phyloP scores from a whole-genome alignment of 169 alveolate genomes.

The Plasmodium inui region DNA sequence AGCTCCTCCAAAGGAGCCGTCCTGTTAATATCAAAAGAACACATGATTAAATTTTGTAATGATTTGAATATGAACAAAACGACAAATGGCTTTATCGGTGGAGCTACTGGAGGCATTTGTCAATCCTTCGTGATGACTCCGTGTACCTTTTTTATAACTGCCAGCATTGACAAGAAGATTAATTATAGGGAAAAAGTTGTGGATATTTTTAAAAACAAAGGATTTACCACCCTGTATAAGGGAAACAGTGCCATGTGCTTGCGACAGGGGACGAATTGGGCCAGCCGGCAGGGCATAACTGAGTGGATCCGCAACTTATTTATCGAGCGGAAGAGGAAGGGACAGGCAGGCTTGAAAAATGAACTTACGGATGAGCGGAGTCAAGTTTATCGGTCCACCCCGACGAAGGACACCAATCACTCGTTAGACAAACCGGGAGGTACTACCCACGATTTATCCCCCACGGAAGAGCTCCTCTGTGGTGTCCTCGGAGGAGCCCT shows the following conservation, averaged over 20 bases:
- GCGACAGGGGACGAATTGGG: conserved; percentile 88
- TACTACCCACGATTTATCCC: neutral
- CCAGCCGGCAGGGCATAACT: conserved; percentile 87
- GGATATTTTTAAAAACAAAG: conserved; percentile 52
- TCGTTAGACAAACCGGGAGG: neutral
- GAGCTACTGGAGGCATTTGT: conserved; percentile 85
- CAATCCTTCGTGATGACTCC: conserved; percentile 86
- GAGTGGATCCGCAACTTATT: conserved; percentile 74
- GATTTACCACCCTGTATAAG: conserved; percentile 82
- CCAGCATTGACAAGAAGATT: conserved; percentile 79
- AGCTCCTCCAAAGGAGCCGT: conserved; percentile 84
- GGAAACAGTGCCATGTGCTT: conserved; percentile 85
- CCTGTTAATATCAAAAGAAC: conserved; percentile 80
- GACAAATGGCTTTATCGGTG: conserved; percentile 82
- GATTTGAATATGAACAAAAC: conserved; percentile 60
- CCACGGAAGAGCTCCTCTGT: conserved; percentile 68
- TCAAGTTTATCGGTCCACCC: neutral
- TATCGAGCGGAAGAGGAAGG: conserved; percentile 29
- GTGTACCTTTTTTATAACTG: conserved; percentile 86
- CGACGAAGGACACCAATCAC: neutral
- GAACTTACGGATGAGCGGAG: neutral
- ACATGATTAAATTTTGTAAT: conserved; percentile 26
- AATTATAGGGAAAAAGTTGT: conserved; percentile 37
- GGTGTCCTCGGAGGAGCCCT: conserved; percentile 85
- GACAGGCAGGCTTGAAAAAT: neutral